Conservation (phyloP, 2,329 filamentous ascomycete genomes). For the Fusarium stilboides region DNA sequence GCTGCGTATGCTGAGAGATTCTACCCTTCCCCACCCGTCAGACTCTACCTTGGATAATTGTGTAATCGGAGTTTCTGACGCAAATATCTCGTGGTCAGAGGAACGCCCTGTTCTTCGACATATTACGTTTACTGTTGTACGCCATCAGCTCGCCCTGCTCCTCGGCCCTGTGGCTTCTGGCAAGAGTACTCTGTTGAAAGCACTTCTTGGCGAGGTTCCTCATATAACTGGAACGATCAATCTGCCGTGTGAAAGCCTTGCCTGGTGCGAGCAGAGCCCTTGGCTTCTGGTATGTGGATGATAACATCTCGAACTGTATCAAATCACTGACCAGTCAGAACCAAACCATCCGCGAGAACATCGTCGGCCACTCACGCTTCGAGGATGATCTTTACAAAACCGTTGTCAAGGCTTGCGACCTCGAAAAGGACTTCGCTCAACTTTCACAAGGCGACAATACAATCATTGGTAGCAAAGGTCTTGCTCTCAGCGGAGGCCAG, state of each 20-base stretch:
- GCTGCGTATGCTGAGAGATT: conserved; percentile 13
- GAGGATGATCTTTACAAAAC: conserved; percentile 48
- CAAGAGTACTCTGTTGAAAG: conserved; percentile 61
- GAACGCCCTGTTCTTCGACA: conserved; percentile 49
- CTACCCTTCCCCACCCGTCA: accelerated
- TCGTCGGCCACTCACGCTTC: conserved; percentile 51
- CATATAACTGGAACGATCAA: conserved; percentile 39
- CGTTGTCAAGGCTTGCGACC: conserved; percentile 51
- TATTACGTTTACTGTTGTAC: conserved; percentile 54
- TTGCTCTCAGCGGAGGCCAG: conserved; percentile 64
- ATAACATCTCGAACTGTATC: neutral
- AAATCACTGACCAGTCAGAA: conserved; percentile 44
- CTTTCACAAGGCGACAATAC: conserved; percentile 58
- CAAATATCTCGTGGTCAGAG: conserved; percentile 56
- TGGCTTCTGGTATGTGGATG: conserved; percentile 51
- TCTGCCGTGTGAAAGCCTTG: conserved; percentile 31
- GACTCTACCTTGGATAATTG: too few relatives aligned
- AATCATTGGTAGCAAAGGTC: conserved; percentile 61
- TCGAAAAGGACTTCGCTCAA: conserved; percentile 53
- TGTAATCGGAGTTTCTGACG: conserved; percentile 40
- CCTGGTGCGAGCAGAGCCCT: conserved; percentile 55
- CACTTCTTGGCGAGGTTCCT: conserved; percentile 55
- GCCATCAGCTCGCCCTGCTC: conserved; percentile 56
- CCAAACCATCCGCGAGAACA: conserved; percentile 55
- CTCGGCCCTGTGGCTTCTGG: conserved; percentile 62